Evolutionary conservation across 1,139 yeast genomes (phyloP), one percentile per base, ranked within the genome.

Genomic region (Casaregolazyma lundiana): DNA sequence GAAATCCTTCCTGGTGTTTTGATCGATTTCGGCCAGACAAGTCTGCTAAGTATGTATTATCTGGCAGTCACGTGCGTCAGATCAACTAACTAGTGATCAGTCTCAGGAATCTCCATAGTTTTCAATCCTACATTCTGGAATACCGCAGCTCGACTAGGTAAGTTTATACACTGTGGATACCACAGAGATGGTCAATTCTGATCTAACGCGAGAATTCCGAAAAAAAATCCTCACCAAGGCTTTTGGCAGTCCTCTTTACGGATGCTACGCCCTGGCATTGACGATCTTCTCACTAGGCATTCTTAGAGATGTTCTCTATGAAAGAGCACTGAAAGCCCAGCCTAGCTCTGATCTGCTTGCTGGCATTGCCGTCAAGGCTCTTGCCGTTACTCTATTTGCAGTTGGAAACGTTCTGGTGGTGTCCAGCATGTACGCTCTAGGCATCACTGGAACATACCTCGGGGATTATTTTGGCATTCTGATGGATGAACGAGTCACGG

Each of bases 81-180:
- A 6, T 9, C 26, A 13, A n/a, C 43, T 36, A 36, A 45, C 40
- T 17, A n/a, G 6, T 9, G 21, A 21, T 21, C 20, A 49, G 61
- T 53, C 41, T 49, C 58, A 36, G 48, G 59, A 20, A 54, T 50
- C 9, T 76, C 84, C 41, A 86, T 92, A 58, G 81, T 84, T 16
- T 90, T 92, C 76, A 92, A 92, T 64, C 98, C 98, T 13, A 77
- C 86, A 29, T 90, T 89, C 64, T 92, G 98, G 98, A 92, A 92
- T 66, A 75, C 84, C 48, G 95, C 80, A 22, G 98, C 98, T 7
- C 76, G 97, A 59, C 60, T 77, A 35, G 71, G 71, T 66, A 49
- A 29, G 68, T 54, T 9, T 11, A n/a, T n/a, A n/a, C n/a, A n/a
- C n/a, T n/a, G n/a, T n/a, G n/a, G n/a, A n/a, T n/a, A n/a, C n/a